Conservation (phyloP, 2,329 filamentous ascomycete genomes). For the Exophiala sideris region DNA sequence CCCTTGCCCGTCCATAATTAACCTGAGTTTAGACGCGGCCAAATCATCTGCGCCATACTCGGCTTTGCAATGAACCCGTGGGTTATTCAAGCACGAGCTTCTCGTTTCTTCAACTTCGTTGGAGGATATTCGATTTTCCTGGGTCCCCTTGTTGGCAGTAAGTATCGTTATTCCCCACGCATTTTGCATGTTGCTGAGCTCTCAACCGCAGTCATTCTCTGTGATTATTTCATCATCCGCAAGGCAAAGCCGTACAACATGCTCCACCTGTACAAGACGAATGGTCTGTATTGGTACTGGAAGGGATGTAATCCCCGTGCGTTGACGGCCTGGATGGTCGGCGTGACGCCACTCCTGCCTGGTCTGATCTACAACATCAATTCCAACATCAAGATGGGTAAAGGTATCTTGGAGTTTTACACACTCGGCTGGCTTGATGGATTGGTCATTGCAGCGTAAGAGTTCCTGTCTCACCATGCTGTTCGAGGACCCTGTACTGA, state of each 20-base stretch:
- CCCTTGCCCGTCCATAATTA: neutral
- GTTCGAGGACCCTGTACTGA: neutral
- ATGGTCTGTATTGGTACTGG: constrained; percentile 50
- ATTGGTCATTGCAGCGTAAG: constrained; percentile 40
- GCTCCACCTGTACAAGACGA: constrained; percentile 51
- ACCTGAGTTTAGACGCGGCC: constrained; percentile 10
- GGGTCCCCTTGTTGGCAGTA: constrained; percentile 48
- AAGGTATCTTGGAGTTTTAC: constrained; percentile 54
- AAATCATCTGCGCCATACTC: constrained; percentile 25
- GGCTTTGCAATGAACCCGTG: constrained; percentile 29
- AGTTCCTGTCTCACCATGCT: neutral
- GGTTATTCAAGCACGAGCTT: constrained; percentile 29
- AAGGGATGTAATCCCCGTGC: constrained; percentile 59
- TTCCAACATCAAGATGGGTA: constrained; percentile 35
- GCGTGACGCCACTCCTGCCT: constrained; percentile 56
- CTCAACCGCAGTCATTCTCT: constrained; percentile 50
- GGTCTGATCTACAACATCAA: constrained; percentile 50
- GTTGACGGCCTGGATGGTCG: constrained; percentile 54
- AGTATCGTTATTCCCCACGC: constrained; percentile 42
- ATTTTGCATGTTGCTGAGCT: constrained; percentile 49
- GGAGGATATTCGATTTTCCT: constrained; percentile 31
- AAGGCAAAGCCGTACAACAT: constrained; percentile 41
- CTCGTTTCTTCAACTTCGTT: constrained; percentile 30
- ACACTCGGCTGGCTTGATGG: constrained; percentile 64
- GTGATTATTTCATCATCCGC: constrained; percentile 30